Percentiles rank a stretch among this genome's conserved stretches.
Evolutionary conservation across 768 basidiomycete species (phyloP).

Genomic region (Lactifluus rugatus): DNA sequence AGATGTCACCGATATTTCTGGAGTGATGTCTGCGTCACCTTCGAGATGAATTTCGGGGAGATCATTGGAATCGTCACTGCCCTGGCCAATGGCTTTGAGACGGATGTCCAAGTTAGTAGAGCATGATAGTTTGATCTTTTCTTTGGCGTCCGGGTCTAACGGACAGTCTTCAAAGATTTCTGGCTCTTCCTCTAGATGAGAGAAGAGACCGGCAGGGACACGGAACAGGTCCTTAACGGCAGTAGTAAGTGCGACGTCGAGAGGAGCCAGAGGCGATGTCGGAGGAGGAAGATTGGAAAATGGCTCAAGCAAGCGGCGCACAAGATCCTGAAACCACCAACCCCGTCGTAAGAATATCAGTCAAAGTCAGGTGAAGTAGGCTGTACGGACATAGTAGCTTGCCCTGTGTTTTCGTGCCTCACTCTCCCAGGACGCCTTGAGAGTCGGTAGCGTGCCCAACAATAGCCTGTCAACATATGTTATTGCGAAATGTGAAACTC

Average conservation of each 20-base stretch:
- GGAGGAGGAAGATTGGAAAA: conserved; percentile 32
- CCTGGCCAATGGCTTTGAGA: conserved; percentile 34
- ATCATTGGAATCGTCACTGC: conserved; percentile 21
- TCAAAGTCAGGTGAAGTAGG: neutral
- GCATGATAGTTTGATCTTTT: conserved; percentile 23
- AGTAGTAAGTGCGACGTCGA: conserved; percentile 16
- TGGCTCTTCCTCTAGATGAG: conserved; percentile 14
- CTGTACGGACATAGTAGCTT: conserved; percentile 55
- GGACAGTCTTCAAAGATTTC: conserved; percentile 13
- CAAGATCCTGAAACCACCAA: conserved; percentile 44
- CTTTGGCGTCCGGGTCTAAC: conserved; percentile 10
- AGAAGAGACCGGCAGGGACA: conserved; percentile 17
- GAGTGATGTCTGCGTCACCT: conserved; percentile 11
- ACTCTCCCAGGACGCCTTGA: conserved; percentile 49
- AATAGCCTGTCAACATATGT: conserved; percentile 38
- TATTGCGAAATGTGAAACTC: conserved; percentile 3
- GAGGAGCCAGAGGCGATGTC: conserved; percentile 8
- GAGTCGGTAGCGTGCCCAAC: conserved; percentile 48
- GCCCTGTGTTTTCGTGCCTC: conserved; percentile 54
- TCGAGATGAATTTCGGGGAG: conserved; percentile 35
- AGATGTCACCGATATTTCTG: conserved; percentile 30
- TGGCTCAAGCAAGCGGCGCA: conserved; percentile 51
- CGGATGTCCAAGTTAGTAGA: conserved; percentile 47
- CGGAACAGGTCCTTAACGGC: conserved; percentile 20
- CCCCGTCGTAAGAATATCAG: conserved; percentile 8